phyloP scores from a whole-genome alignment of 2,329 filamentous ascomycete species.

The Pseudohalonectria lignicola region DNA sequence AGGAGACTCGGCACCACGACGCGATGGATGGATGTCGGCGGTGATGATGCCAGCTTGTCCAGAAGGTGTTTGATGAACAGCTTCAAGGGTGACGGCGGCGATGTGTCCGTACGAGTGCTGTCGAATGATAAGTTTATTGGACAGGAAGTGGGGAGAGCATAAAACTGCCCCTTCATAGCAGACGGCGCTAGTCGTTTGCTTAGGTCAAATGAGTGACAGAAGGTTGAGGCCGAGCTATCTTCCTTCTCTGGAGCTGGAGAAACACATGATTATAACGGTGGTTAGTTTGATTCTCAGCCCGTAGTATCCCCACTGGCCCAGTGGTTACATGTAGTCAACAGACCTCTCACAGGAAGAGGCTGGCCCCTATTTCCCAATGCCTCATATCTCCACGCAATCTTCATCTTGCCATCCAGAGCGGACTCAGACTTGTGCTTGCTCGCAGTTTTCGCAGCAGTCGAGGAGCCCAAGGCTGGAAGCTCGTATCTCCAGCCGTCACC shows the following conservation, averaged over 20 bases:
- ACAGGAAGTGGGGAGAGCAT: conserved; percentile 37
- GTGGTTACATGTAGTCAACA: too few species aligned
- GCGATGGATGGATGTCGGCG: conserved; percentile 59
- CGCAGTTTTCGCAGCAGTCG: conserved; percentile 23
- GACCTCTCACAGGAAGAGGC: conserved; percentile 7
- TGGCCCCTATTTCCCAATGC: conserved; percentile 45
- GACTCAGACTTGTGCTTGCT: background rate
- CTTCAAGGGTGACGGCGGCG: conserved; percentile 42
- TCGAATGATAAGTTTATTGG: conserved; percentile 18
- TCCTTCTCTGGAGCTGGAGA: too few species aligned
- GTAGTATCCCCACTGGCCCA: too few species aligned
- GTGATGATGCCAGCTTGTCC: conserved; percentile 42
- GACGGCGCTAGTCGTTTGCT: conserved; percentile 47
- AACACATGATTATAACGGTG: too few species aligned
- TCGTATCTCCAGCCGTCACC: conserved; percentile 73
- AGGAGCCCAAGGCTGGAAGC: conserved; percentile 58
- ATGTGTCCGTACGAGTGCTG: conserved; percentile 8
- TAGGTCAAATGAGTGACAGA: conserved; percentile 66
- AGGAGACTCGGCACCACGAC: conserved; percentile 77
- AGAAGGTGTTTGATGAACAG: conserved; percentile 50
- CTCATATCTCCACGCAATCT: conserved; percentile 98
- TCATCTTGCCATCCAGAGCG: conserved; percentile 66
- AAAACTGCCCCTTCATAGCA: conserved; percentile 37
- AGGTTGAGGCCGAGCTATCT: conserved; percentile 24
- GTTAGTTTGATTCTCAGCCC: too few species aligned